Percentiles rank a stretch among this genome's conserved stretches.
Conservation (phyloP, 23 red algal species). For the Gracilaria gracilis region DNA sequence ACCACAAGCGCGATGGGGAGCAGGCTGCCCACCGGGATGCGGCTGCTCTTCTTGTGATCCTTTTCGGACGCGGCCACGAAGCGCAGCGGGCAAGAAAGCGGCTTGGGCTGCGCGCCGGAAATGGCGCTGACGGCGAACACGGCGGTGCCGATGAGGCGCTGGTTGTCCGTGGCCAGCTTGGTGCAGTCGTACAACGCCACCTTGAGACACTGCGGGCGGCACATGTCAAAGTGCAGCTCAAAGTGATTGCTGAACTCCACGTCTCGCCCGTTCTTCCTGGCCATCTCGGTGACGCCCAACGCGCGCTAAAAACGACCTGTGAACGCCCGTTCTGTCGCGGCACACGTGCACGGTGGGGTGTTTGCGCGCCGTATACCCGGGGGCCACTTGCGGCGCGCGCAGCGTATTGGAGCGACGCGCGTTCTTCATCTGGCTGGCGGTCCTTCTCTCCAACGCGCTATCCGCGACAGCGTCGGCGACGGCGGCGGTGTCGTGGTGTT, state of each 20-base stretch:
- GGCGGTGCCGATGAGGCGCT: slow-evolving; percentile 41
- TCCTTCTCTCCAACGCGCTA: no score
- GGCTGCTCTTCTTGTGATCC: slow-evolving; percentile 35
- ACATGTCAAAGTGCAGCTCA: slow-evolving; percentile 1
- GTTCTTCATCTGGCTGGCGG: neutral
- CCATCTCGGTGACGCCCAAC: slow-evolving; percentile 43
- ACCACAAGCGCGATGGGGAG: neutral
- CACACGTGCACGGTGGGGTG: neutral
- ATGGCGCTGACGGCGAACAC: neutral
- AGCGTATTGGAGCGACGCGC: neutral
- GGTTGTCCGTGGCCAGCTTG: neutral
- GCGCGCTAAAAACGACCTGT: slow-evolving; percentile 7
- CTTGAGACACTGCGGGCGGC: slow-evolving; percentile 1
- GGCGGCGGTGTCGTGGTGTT: no score
- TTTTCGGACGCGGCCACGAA: slow-evolving; percentile 40
- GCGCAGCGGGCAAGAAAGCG: slow-evolving; percentile 17
- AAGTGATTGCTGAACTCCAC: slow-evolving; percentile 34
- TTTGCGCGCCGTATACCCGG: neutral
- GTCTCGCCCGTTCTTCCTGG: slow-evolving; percentile 44
- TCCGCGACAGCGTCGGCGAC: neutral
- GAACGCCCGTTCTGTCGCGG: neutral
- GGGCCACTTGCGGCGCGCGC: neutral
- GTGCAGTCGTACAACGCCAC: slow-evolving; percentile 56
- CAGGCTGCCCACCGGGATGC: slow-evolving; percentile 40
- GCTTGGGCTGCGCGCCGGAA: neutral